A percentile compares a stretch with the other conserved stretches of the same genome.
These are phyloP conservation scores for Tephrocybe sp. DNA, from an alignment of 768 basidiomycete species.

Conservation along the genomic window DNA sequence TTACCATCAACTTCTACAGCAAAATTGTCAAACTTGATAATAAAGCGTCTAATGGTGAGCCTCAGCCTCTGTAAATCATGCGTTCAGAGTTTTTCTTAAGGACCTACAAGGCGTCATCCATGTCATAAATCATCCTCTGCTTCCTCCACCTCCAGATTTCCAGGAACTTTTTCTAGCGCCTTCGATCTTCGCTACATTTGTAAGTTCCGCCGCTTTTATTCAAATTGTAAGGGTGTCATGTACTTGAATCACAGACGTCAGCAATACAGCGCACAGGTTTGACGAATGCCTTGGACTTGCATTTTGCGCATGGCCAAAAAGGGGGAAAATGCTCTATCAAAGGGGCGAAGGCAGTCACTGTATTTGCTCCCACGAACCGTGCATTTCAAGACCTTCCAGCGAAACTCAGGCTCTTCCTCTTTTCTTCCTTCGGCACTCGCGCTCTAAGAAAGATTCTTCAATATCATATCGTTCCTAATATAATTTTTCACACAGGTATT, in stretches of 20 bases:
- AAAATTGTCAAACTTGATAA: conserved; percentile 39
- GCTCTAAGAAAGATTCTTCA: conserved; percentile 52
- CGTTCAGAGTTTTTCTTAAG: not conserved
- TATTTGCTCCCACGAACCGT: conserved; percentile 53
- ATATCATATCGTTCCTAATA: conserved; percentile 53
- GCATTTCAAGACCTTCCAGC: conserved; percentile 46
- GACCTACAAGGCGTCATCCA: conserved; percentile 43
- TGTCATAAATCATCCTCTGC: conserved; percentile 49
- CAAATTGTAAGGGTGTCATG: too few species aligned
- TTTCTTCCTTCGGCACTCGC: conserved; percentile 54
- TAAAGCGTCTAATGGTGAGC: conserved; percentile 49
- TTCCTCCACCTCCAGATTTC: conserved; percentile 53
- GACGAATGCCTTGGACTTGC: conserved; percentile 43
- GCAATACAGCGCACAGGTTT: conserved; percentile 51
- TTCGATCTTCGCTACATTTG: conserved; percentile 46
- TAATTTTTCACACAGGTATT: conserved; percentile 50
- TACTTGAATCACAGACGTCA: conserved; percentile 39
- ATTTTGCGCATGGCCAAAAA: conserved; percentile 34
- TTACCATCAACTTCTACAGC: conserved; percentile 48
- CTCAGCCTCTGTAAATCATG: not conserved
- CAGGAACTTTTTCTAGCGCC: conserved; percentile 42
- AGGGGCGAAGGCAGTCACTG: conserved; percentile 45
- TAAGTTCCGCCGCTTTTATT: conserved; percentile 18
- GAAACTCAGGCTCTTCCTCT: conserved; percentile 52
- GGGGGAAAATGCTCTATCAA: conserved; percentile 35